Evolutionary conservation across 2,329 filamentous ascomycete genomes (phyloP), one percentile per base, ranked within the genome.

Genomic region (Cladosporium halotolerans): DNA sequence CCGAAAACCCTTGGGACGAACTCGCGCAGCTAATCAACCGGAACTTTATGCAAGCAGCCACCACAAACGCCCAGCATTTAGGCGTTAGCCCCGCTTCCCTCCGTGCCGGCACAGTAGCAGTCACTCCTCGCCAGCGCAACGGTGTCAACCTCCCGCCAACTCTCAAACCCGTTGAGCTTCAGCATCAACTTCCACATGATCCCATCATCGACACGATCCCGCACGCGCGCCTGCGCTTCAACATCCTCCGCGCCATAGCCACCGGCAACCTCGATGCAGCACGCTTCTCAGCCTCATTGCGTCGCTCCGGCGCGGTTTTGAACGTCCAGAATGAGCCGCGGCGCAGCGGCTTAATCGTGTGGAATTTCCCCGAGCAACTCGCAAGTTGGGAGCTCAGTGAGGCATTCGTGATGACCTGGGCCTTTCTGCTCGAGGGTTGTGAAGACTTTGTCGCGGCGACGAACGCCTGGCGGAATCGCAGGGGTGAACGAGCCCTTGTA

Each of bases 361-460:
- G 73, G 72, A 63, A 64, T 9, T 65, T 70, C 16, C 71, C 73
- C 9, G 75, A 73, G 66, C 55, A 64, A 28, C 52, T 66, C 2
- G 54, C 61, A 4, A 70, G 68, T 39, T 76, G 73, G 74, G 74
- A 76, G 58, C 58, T 75, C 3, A 73, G 67, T 0, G 66, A 70
- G 47, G 62, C 63, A 2, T 76, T 76, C 58, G 58, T 68, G 47
- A 57, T 57, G 28, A 66, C 64, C 46, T 77, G 70, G 68, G 63
- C 62, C 4, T 73, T 66, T 50, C 60, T 76, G 19, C 55, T 76
- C 5, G 54, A 61, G 23, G 72, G 70, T 8, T 77, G 74, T 54
- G 57, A 62, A 38, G 66, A 73, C 45, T 53, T 73, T 32, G 45
- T 71, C 4, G 59, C 59, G 18, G 66, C 66, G 14, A 76, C 72